phyloP scores from a whole-genome alignment of 73 alveolate genomes.

The Paraurostyla sp. region DNA sequence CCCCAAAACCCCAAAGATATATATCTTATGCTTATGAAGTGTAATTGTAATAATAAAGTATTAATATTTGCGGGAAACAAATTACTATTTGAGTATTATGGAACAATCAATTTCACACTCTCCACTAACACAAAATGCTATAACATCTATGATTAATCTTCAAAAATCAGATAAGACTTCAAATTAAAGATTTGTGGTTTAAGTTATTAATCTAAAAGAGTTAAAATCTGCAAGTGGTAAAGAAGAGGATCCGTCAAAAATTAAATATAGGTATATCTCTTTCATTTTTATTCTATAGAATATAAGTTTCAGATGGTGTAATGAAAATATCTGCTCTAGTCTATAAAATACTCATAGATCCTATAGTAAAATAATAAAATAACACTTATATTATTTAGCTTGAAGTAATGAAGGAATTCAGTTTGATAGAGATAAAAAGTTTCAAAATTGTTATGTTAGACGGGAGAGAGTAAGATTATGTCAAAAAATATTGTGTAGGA shows the following conservation, averaged over 20 bases:
- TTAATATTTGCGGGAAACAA: too few species aligned
- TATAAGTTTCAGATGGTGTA: conserved; percentile 20
- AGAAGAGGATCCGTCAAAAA: neutral
- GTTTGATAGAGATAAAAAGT: conserved; percentile 9
- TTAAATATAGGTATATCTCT: conserved; percentile 19
- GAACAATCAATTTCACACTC: too few species aligned
- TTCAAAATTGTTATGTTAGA: conserved; percentile 13
- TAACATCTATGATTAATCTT: neutral
- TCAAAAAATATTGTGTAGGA: neutral
- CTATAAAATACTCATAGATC: neutral
- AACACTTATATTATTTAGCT: neutral
- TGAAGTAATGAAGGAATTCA: conserved; percentile 14
- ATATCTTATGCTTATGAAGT: too few species aligned
- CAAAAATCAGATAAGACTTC: neutral
- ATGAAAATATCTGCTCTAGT: conserved; percentile 6
- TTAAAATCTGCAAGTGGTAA: neutral
- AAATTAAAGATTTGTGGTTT: neutral
- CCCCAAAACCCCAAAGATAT: too few species aligned
- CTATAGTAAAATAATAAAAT: neutral
- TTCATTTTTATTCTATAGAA: neutral
- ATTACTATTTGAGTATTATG: too few species aligned
- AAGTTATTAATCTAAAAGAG: neutral
- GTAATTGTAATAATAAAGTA: too few species aligned
- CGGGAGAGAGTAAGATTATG: conserved; percentile 39
- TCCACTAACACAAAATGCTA: neutral